phyloP scores from a whole-genome alignment of 106 monocot species.

The Dendrobium huoshanense region DNA sequence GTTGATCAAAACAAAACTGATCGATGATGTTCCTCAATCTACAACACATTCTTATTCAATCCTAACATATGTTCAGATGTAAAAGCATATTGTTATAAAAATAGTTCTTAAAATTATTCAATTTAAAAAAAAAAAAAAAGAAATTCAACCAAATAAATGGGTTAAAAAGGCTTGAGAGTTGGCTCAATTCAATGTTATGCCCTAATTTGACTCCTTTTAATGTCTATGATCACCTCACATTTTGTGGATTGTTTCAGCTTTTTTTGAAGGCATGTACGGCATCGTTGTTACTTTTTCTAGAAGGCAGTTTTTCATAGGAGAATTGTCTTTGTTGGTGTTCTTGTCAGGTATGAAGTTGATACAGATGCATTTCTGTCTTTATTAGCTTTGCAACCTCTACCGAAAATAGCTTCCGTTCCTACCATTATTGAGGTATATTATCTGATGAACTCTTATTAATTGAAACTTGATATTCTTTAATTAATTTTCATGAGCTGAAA shows the following conservation, averaged over 20 bases:
- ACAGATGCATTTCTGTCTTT: slow-evolving; percentile 98
- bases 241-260: not conserved
- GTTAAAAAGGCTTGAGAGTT: not conserved
- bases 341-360: slow-evolving; percentile 88
- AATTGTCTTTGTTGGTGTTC: slow-evolving; percentile 2
- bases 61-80: too few relatives aligned
- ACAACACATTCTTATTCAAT: too few relatives aligned
- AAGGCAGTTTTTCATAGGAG: not conserved
- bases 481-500: slow-evolving; percentile 5
- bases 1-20: too few relatives aligned
- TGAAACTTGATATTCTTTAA: not conserved
- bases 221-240: not conserved
- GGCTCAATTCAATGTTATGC: not conserved
- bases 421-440: slow-evolving; percentile 82
- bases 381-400: slow-evolving; percentile 87
- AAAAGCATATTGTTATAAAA: too few relatives aligned
- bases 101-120: too few relatives aligned
- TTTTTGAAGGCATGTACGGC: not conserved
- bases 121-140: not conserved
- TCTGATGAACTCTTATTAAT: not conserved
- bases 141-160: not conserved
- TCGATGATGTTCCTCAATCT: too few relatives aligned
- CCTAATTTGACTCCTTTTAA: too few relatives aligned
- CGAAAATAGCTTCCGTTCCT: slow-evolving; percentile 61
- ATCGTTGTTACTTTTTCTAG: not conserved